Percentiles rank a stretch among this genome's conserved stretches.
Evolutionary conservation across 1,284 basidiomycete genomes (phyloP).

Genomic region (Mrakiaceae sp.): DNA sequence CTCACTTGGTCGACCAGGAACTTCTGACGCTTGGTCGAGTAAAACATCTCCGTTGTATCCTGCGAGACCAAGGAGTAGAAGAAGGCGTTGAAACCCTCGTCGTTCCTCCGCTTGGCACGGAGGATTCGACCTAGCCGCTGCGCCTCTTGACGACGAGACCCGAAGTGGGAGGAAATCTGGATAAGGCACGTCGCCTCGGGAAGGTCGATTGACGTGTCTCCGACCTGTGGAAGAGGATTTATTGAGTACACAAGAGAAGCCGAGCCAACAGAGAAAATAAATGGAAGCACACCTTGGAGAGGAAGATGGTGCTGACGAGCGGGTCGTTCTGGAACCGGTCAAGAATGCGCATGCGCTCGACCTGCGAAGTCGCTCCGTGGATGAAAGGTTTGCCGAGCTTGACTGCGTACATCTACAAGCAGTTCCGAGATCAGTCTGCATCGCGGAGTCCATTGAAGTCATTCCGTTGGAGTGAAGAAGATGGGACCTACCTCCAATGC

Average conservation of each 20-base stretch:
- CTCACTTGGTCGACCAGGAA: conserved; percentile 75
- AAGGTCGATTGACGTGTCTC: conserved; percentile 97
- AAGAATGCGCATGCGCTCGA: conserved; percentile 89
- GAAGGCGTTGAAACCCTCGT: conserved; percentile 99
- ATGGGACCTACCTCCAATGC: conserved; percentile 69
- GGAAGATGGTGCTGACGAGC: conserved; percentile 93
- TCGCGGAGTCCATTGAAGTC: neutral
- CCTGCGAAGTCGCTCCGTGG: conserved; percentile 90
- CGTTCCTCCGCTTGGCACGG: conserved; percentile 92
- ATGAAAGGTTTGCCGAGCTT: conserved; percentile 92
- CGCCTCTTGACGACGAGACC: conserved; percentile 94
- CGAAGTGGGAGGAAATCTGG: conserved; percentile 99
- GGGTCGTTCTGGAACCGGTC: conserved; percentile 95
- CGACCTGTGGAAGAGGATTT: conserved; percentile 49
- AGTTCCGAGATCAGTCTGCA: neutral
- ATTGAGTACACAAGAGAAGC: no score
- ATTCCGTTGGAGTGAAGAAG: neutral
- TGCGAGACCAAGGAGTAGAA: conserved; percentile 99
- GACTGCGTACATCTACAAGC: conserved; percentile 76
- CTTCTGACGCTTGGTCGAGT: conserved; percentile 96
- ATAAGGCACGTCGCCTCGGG: conserved; percentile 99
- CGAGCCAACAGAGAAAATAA: neutral
- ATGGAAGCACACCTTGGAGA: conserved; percentile 64
- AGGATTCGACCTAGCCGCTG: conserved; percentile 82
- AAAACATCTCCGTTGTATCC: conserved; percentile 99